These are phyloP conservation scores for Scheffersomyces amazonensis DNA, from an alignment of 805 yeast species.

Conservation along the genomic window DNA sequence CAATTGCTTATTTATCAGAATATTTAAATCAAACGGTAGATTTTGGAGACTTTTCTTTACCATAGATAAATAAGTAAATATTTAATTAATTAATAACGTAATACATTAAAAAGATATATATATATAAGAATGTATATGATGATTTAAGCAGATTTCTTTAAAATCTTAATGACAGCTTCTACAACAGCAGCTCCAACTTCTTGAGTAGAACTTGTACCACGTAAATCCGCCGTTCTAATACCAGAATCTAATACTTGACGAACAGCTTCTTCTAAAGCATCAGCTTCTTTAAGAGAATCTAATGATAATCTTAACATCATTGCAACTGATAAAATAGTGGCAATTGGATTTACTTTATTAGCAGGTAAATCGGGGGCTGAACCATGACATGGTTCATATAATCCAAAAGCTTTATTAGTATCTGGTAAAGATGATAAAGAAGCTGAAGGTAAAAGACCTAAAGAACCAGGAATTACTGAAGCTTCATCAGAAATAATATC, in stretches of 20 bases:
- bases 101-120: not conserved
- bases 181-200: conserved; percentile 97
- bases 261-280: conserved; percentile 86
- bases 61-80: not conserved
- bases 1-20: conserved; percentile 31
- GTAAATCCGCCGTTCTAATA: conserved; percentile 86
- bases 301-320: conserved; percentile 95
- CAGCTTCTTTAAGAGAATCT: conserved; percentile 79
- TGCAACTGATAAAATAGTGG: conserved; percentile 92
- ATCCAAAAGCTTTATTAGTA: conserved; percentile 88
- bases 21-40: conserved; percentile 23
- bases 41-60: conserved; percentile 4
- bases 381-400: conserved; percentile 98
- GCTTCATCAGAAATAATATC: conserved; percentile 98
- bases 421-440: conserved; percentile 97
- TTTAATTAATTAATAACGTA: not conserved
- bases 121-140: not conserved
- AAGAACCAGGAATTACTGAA: conserved; percentile 94
- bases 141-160: conserved; percentile 19
- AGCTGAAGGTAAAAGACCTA: conserved; percentile 94
- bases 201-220: conserved; percentile 76
- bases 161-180: conserved; percentile 58
- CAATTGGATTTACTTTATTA: conserved; percentile 92
- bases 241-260: conserved; percentile 76
- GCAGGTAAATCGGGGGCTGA: conserved; percentile 92